Conservation (phyloP, 2,329 filamentous ascomycete genomes). For the Alternaria sp. region DNA sequence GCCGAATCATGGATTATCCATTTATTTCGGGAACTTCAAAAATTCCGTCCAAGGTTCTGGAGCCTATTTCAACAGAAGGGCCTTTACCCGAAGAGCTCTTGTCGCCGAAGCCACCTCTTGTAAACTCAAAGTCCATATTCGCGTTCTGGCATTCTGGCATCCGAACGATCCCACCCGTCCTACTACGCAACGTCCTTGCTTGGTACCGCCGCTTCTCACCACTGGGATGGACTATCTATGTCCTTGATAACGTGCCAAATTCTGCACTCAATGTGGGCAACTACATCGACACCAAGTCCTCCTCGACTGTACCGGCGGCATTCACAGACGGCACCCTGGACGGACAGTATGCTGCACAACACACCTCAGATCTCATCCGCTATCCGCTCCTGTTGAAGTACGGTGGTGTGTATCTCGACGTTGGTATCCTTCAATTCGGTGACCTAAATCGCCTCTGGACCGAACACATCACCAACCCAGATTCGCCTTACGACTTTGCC, state of each 20-base stretch:
- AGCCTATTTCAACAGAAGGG: neutral
- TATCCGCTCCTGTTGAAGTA: slow-evolving; percentile 63
- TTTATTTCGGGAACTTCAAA: neutral
- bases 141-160: slow-evolving; percentile 65
- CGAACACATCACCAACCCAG: slow-evolving; percentile 55
- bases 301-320: slow-evolving; percentile 55
- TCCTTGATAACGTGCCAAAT: slow-evolving; percentile 54
- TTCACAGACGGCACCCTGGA: slow-evolving; percentile 58
- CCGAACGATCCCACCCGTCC: slow-evolving; percentile 58
- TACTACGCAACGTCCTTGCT: slow-evolving; percentile 59
- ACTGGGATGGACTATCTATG: slow-evolving; percentile 61
- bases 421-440: slow-evolving; percentile 63
- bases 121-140: slow-evolving; percentile 61
- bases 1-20: neutral
- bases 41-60: neutral
- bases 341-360: slow-evolving; percentile 60
- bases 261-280: slow-evolving; percentile 58
- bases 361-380: slow-evolving; percentile 65
- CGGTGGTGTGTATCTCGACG: slow-evolving; percentile 65
- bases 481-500: slow-evolving; percentile 52
- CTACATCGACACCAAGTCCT: slow-evolving; percentile 57
- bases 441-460: slow-evolving; percentile 63
- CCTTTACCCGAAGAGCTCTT: slow-evolving; percentile 15
- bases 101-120: slow-evolving; percentile 44
- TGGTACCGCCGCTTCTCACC: slow-evolving; percentile 62